Percentiles rank a stretch among this genome's conserved stretches.
phyloP scores from a whole-genome alignment of 139 green algal genomes.

The Zygnema circumcarinatum region DNA sequence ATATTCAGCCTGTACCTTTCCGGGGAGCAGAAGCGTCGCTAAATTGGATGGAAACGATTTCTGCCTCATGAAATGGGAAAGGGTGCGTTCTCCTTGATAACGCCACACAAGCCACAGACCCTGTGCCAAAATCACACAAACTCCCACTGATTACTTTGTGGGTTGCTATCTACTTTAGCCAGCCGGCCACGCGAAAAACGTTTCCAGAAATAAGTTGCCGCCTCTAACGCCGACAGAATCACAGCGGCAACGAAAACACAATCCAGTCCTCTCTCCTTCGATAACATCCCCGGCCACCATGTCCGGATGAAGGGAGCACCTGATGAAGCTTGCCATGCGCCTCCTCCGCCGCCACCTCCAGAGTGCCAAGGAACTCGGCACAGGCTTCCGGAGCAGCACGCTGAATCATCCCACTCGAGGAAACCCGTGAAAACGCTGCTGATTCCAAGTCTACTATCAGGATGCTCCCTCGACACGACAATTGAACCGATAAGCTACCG shows the following conservation, averaged over 20 bases:
- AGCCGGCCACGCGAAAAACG: no score
- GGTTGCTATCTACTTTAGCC: neutral
- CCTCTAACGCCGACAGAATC: no score
- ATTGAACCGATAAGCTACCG: no score
- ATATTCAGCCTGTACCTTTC: no score
- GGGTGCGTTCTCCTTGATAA: conserved; percentile 51
- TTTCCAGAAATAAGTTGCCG: no score
- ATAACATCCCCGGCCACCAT: no score
- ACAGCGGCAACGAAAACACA: no score
- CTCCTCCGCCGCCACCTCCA: conserved; percentile 28
- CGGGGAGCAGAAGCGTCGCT: neutral
- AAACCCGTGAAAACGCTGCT: neutral
- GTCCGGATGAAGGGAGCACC: no score
- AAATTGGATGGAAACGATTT: conserved; percentile 41
- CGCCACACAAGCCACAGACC: conserved; percentile 59
- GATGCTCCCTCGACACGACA: no score
- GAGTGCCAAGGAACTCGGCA: conserved; percentile 52
- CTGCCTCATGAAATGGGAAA: conserved; percentile 36
- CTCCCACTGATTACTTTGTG: neutral
- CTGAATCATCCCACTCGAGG: conserved; percentile 19
- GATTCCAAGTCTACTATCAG: no score
- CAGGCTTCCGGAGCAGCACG: conserved; percentile 31
- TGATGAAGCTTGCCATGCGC: conserved; percentile 36
- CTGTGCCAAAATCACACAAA: neutral
- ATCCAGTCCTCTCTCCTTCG: no score